Evolutionary conservation across 2,329 filamentous ascomycete species (phyloP).

Genomic region (Sordariomycetes sp.): DNA sequence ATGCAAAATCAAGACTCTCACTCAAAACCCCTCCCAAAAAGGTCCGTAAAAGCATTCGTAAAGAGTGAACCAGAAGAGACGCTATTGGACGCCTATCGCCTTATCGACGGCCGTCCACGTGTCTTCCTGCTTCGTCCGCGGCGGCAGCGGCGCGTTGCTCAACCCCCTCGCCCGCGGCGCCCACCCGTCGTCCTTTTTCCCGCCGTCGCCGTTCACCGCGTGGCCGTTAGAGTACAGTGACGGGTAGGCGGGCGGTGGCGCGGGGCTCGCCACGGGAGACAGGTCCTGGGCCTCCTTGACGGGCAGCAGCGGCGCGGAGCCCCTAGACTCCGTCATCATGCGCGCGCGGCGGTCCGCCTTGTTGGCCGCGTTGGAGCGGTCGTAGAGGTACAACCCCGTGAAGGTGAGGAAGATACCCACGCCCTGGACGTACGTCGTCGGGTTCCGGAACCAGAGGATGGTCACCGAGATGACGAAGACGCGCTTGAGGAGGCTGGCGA

Average conservation of each 20-base stretch:
- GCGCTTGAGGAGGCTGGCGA: slow-evolving; percentile 90
- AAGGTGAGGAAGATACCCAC: slow-evolving; percentile 84
- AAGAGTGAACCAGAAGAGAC: neutral
- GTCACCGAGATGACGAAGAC: slow-evolving; percentile 95
- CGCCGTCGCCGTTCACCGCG: slow-evolving; percentile 27
- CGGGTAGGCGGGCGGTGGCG: slow-evolving; percentile 14
- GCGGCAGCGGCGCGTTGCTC: slow-evolving; percentile 45
- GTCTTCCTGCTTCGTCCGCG: slow-evolving; percentile 75
- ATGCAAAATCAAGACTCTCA: neutral
- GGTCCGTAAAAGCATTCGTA: neutral
- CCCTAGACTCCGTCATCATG: slow-evolving; percentile 36
- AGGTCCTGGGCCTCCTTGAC: slow-evolving; percentile 9
- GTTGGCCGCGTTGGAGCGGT: slow-evolving; percentile 79
- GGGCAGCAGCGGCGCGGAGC: neutral
- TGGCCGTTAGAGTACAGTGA: slow-evolving; percentile 36
- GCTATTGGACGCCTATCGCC: slow-evolving; percentile 1
- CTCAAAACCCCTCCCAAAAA: neutral
- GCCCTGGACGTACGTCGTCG: slow-evolving; percentile 73
- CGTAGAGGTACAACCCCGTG: slow-evolving; percentile 87
- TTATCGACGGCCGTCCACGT: slow-evolving; percentile 57
- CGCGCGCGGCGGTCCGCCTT: slow-evolving; percentile 77
- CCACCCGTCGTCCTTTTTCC: slow-evolving; percentile 41
- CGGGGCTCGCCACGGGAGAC: slow-evolving; percentile 17
- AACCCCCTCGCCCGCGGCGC: slow-evolving; percentile 25
- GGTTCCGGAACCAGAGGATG: slow-evolving; percentile 90